These are phyloP conservation scores for Paramecium bursaria DNA, from an alignment of 73 alveolate genomes.

Conservation along the genomic window DNA sequence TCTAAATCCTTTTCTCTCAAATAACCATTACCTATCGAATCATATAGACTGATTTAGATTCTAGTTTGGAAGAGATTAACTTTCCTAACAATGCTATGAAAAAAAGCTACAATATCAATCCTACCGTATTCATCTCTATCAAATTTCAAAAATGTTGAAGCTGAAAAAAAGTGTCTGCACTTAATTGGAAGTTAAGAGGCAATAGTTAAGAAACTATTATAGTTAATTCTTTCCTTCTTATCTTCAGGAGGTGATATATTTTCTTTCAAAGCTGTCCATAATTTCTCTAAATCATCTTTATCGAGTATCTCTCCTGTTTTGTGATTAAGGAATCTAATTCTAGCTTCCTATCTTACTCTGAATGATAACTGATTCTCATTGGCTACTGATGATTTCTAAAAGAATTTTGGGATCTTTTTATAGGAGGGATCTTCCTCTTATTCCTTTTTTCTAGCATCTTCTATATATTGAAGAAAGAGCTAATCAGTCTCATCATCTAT, in stretches of 20 bases:
- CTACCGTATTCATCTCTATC: constrained; percentile 97
- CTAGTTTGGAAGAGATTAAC: constrained; percentile 92
- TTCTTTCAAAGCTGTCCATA: constrained; percentile 90
- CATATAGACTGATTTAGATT: constrained; percentile 86
- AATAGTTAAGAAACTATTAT: constrained; percentile 80
- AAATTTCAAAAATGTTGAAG: constrained; percentile 93
- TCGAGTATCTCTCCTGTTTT: constrained; percentile 94
- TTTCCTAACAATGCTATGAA: constrained; percentile 96
- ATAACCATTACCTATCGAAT: constrained; percentile 91
- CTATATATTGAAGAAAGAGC: constrained; percentile 83
- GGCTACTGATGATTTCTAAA: constrained; percentile 81
- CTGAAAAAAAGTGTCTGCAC: constrained; percentile 87
- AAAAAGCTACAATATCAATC: constrained; percentile 97
- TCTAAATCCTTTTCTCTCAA: constrained; percentile 96
- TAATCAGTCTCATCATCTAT: constrained; percentile 88
- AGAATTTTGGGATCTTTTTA: constrained; percentile 91
- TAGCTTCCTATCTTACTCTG: constrained; percentile 93
- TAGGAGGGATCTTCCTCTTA: constrained; percentile 83
- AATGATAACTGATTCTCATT: constrained; percentile 86
- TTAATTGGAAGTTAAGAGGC: constrained; percentile 82
- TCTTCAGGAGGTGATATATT: constrained; percentile 94
- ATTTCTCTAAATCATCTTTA: constrained; percentile 91
- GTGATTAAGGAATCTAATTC: constrained; percentile 90
- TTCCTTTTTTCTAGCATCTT: constrained; percentile 84
- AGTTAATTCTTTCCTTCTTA: constrained; percentile 93